These are phyloP conservation scores for Scheffersomyces illinoinensis DNA, from an alignment of 1,139 yeast species.

Conservation along the genomic window DNA sequence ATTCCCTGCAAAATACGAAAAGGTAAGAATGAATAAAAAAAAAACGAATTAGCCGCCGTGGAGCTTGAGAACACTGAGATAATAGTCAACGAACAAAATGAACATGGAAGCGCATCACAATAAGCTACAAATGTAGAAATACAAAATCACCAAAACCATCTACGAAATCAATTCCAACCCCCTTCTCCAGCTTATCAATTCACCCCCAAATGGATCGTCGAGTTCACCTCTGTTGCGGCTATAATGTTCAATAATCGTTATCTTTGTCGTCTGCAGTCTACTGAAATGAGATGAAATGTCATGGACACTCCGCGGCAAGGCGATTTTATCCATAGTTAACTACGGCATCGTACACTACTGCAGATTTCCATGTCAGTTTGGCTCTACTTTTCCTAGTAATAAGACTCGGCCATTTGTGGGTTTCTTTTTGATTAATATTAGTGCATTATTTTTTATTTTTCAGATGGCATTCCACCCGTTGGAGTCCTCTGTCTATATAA, in stretches of 20 bases:
- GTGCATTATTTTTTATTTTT: background rate
- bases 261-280: background rate
- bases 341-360: background rate
- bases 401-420: constrained; percentile 7
- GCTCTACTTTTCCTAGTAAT: constrained; percentile 3
- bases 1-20: background rate
- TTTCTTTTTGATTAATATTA: background rate
- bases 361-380: background rate
- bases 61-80: background rate
- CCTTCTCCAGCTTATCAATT: background rate
- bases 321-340: background rate
- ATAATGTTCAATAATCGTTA: background rate
- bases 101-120: background rate
- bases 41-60: background rate
- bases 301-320: constrained; percentile 1
- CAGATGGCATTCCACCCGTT: background rate
- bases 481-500: background rate
- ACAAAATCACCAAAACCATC: background rate
- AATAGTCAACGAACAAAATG: background rate
- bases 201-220: background rate
- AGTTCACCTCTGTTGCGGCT: background rate
- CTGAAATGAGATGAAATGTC: background rate
- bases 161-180: background rate
- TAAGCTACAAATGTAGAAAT: background rate
- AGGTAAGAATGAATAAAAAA: background rate